Base-by-base conservation (phyloP, 2,329 filamentous ascomycete genomes). In the Hypomyces perniciosus region DNA sequence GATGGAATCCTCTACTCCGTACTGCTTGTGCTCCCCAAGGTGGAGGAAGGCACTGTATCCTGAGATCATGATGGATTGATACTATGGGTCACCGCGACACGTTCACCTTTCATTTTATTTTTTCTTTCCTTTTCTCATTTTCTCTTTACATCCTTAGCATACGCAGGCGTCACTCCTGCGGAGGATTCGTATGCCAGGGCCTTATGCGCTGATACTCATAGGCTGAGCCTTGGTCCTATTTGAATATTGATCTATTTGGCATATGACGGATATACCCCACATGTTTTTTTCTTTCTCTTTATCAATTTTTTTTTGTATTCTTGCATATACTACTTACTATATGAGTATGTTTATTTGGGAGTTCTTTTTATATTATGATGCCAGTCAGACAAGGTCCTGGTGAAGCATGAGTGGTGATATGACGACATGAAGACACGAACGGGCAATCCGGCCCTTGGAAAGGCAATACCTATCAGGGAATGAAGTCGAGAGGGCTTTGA, bases 181-280 rank as follows among this genome's bases (percentile, higher is more conserved):
- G 46, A 53, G 51, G 46, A 53, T 50, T 46, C 51, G 51, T 52
- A 48, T 50, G 50, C 46, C 50, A 45, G 46, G 31, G 38, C 28
- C 44, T 44, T 26, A 44, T 30, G 40, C 43, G 38, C 33, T 46
- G 37, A 48, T 26, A 37, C 35, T 31, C 41, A 30, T 42, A 46
- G 51, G 46, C 45, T 49, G 50, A 44, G 50, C 51, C 51, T 40
- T 50, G 34, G 29, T 41, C 44, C 34, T 45, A 8, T 34, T 43
- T 48, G 35, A 40, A 33, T 41, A 48, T 44, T 48, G 39, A 54
- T 46, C 46, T 46, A 50, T 45, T 51, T 50, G 49, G 50, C 58
- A 54, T 48, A 65, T 56, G 63, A 65, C 56, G 63, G 63, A 65
- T 65, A 65, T 65, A 65, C 63, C 63, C 61, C 54, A 51, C 54